A percentile compares a stretch with the other conserved stretches of the same genome.
These are phyloP conservation scores for Daedaleopsis sinensis DNA, from an alignment of 768 basidiomycete genomes.

Conservation along the genomic window DNA sequence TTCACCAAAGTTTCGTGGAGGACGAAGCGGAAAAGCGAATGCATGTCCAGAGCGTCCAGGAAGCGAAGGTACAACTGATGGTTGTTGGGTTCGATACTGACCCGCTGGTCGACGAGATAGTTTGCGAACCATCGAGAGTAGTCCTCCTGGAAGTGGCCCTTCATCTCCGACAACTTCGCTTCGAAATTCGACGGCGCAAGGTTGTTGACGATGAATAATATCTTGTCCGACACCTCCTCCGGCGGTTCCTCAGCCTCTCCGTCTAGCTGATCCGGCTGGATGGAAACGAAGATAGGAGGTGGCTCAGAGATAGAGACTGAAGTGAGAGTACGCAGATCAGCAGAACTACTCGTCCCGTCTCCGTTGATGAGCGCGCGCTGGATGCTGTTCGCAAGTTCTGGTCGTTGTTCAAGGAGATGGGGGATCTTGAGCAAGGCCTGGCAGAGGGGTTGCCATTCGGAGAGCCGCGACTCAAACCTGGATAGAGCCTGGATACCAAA, in stretches of 20 bases:
- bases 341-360: slow-evolving; percentile 42
- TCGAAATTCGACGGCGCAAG: slow-evolving; percentile 94
- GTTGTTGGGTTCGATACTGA: slow-evolving; percentile 96
- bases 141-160: slow-evolving; percentile 76
- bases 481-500: slow-evolving; percentile 92
- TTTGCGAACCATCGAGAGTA: slow-evolving; percentile 97
- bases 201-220: slow-evolving; percentile 98
- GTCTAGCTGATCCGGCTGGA: slow-evolving; percentile 71
- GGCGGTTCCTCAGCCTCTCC: slow-evolving; percentile 68
- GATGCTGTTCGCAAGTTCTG: slow-evolving; percentile 74
- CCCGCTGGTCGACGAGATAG: slow-evolving; percentile 94
- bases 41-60: slow-evolving; percentile 78
- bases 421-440: slow-evolving; percentile 87
- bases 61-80: slow-evolving; percentile 94
- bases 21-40: slow-evolving; percentile 70
- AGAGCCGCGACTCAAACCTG: slow-evolving; percentile 83
- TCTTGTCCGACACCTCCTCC: slow-evolving; percentile 89
- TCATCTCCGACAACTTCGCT: slow-evolving; percentile 84
- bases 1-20: slow-evolving; percentile 95
- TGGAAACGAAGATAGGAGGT: slow-evolving; percentile 71
- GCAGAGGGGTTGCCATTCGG: slow-evolving; percentile 93
- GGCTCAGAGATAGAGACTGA: slow-evolving; percentile 33
- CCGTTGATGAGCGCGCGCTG: slow-evolving; percentile 68
- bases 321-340: slow-evolving; percentile 44
- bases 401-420: slow-evolving; percentile 81